A percentile compares a stretch with the other conserved stretches of the same genome.
Conservation (phyloP, 2,329 filamentous ascomycete species). For the Diaporthe eres region DNA sequence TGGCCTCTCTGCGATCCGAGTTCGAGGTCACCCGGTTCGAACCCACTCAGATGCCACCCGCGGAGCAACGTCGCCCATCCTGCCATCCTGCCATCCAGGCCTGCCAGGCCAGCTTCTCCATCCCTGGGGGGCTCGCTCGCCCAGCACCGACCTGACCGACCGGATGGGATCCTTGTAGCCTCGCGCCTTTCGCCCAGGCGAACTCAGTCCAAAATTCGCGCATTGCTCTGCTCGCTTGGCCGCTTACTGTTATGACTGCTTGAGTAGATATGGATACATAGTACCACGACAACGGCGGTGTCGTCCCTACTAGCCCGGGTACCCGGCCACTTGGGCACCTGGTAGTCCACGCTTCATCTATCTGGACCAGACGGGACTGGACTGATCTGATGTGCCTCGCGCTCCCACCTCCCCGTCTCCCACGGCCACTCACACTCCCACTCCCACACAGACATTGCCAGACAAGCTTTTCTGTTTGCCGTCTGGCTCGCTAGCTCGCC, state of each 20-base stretch:
- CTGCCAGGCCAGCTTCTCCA: not conserved
- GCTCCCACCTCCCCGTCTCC: not conserved
- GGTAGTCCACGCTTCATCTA: not conserved
- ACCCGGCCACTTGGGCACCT: not conserved
- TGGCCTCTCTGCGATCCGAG: slow-evolving; percentile 27
- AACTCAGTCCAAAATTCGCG: slow-evolving; percentile 38
- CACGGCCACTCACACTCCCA: not conserved
- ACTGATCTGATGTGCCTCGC: slow-evolving; percentile 23
- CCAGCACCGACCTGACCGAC: slow-evolving; percentile 24
- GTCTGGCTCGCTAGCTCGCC: slow-evolving; percentile 31
- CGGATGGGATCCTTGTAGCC: slow-evolving; percentile 33
- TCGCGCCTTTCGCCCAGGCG: slow-evolving; percentile 35
- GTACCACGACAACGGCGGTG: slow-evolving; percentile 14
- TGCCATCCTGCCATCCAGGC: not conserved
- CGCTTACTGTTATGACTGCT: not conserved
- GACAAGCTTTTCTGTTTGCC: slow-evolving; percentile 39
- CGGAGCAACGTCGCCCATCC: slow-evolving; percentile 26
- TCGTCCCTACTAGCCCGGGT: slow-evolving; percentile 9
- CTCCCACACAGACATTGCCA: slow-evolving; percentile 14
- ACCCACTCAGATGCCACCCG: slow-evolving; percentile 33
- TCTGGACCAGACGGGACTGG: not conserved
- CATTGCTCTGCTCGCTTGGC: slow-evolving; percentile 18
- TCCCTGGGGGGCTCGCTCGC: slow-evolving; percentile 21
- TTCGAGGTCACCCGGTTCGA: slow-evolving; percentile 13
- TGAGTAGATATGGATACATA: not conserved